Conservation (phyloP, 129 eudicot genomes). For the Saposhnikovia divaricata region DNA sequence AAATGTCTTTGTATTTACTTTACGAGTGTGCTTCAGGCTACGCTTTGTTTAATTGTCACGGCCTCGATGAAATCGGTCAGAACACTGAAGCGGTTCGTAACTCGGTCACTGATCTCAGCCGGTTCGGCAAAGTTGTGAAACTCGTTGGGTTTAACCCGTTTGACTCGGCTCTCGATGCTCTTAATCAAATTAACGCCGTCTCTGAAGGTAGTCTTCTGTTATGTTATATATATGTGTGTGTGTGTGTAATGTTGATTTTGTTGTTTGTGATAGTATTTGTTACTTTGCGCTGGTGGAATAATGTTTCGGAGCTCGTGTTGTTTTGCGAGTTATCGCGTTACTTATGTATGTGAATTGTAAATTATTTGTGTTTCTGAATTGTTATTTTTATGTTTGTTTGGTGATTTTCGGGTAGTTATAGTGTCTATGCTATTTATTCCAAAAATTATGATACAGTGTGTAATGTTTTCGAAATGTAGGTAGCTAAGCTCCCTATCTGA, state of each 20-base stretch:
- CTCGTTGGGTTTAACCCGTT: conserved; percentile 63
- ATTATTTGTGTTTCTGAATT: too few relatives aligned
- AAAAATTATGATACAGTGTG: background rate
- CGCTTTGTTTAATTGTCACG: conserved; percentile 46
- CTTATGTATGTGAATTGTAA: too few relatives aligned
- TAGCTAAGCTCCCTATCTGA: background rate
- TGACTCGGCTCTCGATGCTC: conserved; percentile 77
- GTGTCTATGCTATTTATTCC: background rate
- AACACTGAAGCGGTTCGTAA: conserved; percentile 80
- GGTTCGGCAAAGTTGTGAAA: conserved; percentile 70
- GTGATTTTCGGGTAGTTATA: too few relatives aligned
- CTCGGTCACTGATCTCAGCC: conserved; percentile 59
- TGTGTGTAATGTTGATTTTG: background rate
- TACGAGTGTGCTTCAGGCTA: conserved; percentile 84
- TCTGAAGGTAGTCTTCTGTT: conserved; percentile 58
- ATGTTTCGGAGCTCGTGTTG: too few relatives aligned
- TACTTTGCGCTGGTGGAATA: background rate
- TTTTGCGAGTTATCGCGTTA: too few relatives aligned
- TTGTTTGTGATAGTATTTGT: background rate
- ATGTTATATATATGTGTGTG: background rate
- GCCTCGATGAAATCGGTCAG: conserved; percentile 81
- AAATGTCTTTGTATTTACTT: conserved; percentile 31
- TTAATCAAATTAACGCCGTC: conserved; percentile 69
- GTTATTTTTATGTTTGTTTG: too few relatives aligned
- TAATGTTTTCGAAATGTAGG: background rate